Conservation (phyloP, 805 yeast genomes). For the Lachancea lanzarotensis region DNA sequence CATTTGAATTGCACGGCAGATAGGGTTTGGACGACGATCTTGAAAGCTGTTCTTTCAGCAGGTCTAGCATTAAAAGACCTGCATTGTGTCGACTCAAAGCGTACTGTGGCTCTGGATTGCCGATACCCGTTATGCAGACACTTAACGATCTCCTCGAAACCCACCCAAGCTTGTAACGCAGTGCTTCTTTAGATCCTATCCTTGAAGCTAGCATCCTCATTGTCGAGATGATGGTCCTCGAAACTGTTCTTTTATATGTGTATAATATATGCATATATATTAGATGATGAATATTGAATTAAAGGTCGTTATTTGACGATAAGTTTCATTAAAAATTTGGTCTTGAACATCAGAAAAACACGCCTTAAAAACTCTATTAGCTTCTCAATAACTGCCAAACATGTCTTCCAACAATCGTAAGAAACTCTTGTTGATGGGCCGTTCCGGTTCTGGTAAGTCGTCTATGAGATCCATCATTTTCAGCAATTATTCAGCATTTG, state of each 20-base stretch:
- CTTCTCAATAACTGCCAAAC: neutral
- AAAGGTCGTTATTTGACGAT: neutral
- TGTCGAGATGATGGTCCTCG: too few species aligned
- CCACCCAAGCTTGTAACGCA: too few species aligned
- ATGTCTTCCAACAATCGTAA: conserved; percentile 40
- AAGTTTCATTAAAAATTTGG: neutral
- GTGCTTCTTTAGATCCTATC: too few species aligned
- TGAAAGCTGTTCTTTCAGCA: conserved; percentile 22
- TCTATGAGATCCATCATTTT: conserved; percentile 96
- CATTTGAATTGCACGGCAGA: conserved; percentile 10
- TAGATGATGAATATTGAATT: too few species aligned
- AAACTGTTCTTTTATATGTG: too few species aligned
- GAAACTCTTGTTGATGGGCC: conserved; percentile 71
- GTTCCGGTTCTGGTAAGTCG: conserved; percentile 95
- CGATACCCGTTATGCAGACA: conserved; percentile 39
- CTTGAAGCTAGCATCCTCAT: too few species aligned
- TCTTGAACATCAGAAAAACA: neutral
- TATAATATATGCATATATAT: too few species aligned
- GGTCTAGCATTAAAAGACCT: conserved; percentile 54
- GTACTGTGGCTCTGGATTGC: conserved; percentile 67
- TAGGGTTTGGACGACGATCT: conserved; percentile 9
- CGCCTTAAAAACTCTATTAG: neutral
- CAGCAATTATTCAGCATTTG: conserved; percentile 93
- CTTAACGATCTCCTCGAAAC: neutral
- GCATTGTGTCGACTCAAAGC: conserved; percentile 68